These are phyloP conservation scores for Claviceps sp. DNA, from an alignment of 2,329 filamentous ascomycete genomes.

Conservation along the genomic window DNA sequence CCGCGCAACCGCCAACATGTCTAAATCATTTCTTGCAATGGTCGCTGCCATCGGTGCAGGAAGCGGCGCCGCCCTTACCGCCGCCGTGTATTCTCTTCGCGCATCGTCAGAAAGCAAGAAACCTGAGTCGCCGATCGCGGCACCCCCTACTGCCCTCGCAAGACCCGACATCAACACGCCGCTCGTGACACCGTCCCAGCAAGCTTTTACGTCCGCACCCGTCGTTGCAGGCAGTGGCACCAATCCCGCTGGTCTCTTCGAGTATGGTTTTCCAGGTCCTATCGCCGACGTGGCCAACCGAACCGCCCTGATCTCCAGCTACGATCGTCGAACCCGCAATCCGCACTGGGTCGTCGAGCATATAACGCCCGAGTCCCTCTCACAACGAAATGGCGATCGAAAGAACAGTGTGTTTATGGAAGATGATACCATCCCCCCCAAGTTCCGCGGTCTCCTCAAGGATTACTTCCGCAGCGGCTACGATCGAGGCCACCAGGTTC, in stretches of 20 bases:
- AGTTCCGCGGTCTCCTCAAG: constrained; percentile 79
- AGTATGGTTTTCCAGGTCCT: constrained; percentile 88
- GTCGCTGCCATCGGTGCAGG: constrained; percentile 66
- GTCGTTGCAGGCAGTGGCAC: constrained; percentile 35
- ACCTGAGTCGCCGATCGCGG: constrained; percentile 8
- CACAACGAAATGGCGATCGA: constrained; percentile 63
- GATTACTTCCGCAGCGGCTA: constrained; percentile 95
- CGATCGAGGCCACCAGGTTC: constrained; percentile 92
- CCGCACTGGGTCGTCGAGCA: constrained; percentile 93
- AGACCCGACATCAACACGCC: constrained; percentile 11
- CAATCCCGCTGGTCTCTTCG: constrained; percentile 62
- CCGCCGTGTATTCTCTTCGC: constrained; percentile 50
- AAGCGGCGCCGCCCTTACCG: constrained; percentile 61
- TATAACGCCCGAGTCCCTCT: constrained; percentile 79
- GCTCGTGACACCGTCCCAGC: constrained; percentile 42
- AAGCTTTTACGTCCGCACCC: constrained; percentile 28
- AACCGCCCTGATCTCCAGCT: constrained; percentile 68
- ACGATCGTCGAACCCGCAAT: constrained; percentile 82
- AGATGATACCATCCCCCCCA: constrained; percentile 63
- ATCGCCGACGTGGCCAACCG: constrained; percentile 69
- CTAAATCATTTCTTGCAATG: constrained; percentile 61
- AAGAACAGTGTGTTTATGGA: constrained; percentile 74
- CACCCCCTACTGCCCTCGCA: constrained; percentile 11
- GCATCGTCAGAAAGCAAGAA: constrained; percentile 14
- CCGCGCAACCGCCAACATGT: constrained; percentile 41